phyloP scores from a whole-genome alignment of 140 eudicot genomes.

The Flaveria floridana region DNA sequence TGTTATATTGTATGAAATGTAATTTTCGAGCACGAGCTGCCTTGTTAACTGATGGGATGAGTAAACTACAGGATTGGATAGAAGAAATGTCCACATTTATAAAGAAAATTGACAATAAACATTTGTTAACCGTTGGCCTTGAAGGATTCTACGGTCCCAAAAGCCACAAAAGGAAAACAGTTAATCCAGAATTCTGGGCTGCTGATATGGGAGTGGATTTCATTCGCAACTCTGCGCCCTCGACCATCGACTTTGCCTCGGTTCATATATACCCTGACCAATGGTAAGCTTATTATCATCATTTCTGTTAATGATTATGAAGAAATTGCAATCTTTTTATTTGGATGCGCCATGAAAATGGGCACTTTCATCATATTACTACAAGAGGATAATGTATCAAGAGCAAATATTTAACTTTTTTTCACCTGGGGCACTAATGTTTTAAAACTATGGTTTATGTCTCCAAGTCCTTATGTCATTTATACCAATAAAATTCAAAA shows the following conservation, averaged over 20 bases:
- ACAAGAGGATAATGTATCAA: too few relatives aligned
- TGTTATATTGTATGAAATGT: neutral
- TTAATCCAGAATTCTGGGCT: slow-evolving; percentile 86
- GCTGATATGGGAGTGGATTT: slow-evolving; percentile 87
- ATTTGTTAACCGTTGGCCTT: slow-evolving; percentile 74
- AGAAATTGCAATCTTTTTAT: neutral
- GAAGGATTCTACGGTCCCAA: slow-evolving; percentile 95
- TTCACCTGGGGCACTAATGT: too few relatives aligned
- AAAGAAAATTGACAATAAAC: slow-evolving; percentile 71
- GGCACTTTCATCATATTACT: too few relatives aligned
- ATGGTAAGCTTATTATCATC: slow-evolving; percentile 48
- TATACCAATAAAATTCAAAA: too few relatives aligned
- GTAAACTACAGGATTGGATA: slow-evolving; percentile 82
- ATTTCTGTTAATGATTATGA: slow-evolving; percentile 10
- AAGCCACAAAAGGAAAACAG: slow-evolving; percentile 56
- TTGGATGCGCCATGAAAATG: neutral
- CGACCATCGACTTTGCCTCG: slow-evolving; percentile 85
- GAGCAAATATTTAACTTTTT: too few relatives aligned
- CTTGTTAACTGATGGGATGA: slow-evolving; percentile 11
- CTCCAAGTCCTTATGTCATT: too few relatives aligned
- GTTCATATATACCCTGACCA: slow-evolving; percentile 97
- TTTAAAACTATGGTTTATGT: too few relatives aligned
- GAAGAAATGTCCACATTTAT: slow-evolving; percentile 85
- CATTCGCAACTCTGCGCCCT: slow-evolving; percentile 75
- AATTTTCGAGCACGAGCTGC: neutral